Evolutionary conservation across 306 rosid species (phyloP).

Genomic region (Vicia faba): DNA sequence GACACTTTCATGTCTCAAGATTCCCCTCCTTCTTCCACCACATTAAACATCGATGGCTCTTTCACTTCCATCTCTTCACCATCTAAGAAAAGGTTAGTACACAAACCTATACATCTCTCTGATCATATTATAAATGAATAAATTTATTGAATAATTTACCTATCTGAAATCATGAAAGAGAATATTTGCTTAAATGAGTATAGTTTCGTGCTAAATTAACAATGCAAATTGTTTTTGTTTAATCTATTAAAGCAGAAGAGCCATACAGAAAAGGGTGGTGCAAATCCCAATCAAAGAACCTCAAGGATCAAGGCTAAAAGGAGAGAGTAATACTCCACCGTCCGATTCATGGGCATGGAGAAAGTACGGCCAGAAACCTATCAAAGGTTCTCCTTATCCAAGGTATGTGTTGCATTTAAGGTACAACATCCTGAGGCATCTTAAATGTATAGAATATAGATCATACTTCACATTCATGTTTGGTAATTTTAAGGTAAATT

Average conservation of each 20-base stretch:
- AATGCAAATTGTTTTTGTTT: constrained; percentile 11
- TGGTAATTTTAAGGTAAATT: background rate
- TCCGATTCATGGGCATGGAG: constrained; percentile 99
- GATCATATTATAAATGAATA: too few species aligned
- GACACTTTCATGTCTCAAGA: constrained; percentile 48
- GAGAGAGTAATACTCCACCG: constrained; percentile 73
- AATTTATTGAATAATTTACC: too few species aligned
- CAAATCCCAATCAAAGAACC: constrained; percentile 70
- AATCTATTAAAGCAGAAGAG: constrained; percentile 44
- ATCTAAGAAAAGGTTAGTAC: constrained; percentile 60
- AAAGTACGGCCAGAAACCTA: constrained; percentile 96
- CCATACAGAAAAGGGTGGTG: constrained; percentile 72
- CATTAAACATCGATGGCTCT: constrained; percentile 46
- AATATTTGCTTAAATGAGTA: too few species aligned
- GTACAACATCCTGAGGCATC: too few species aligned
- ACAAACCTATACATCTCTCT: too few species aligned
- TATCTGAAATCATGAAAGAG: too few species aligned
- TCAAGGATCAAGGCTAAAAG: constrained; percentile 63
- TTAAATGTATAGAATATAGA: background rate
- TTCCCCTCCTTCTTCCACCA: constrained; percentile 60
- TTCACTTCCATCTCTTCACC: constrained; percentile 43
- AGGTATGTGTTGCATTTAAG: constrained; percentile 46
- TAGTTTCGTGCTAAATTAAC: too few species aligned
- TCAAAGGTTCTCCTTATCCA: constrained; percentile 98
- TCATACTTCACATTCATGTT: background rate